Conservation (phyloP, 1,139 yeast species). For the Protomyces pachydermus region DNA sequence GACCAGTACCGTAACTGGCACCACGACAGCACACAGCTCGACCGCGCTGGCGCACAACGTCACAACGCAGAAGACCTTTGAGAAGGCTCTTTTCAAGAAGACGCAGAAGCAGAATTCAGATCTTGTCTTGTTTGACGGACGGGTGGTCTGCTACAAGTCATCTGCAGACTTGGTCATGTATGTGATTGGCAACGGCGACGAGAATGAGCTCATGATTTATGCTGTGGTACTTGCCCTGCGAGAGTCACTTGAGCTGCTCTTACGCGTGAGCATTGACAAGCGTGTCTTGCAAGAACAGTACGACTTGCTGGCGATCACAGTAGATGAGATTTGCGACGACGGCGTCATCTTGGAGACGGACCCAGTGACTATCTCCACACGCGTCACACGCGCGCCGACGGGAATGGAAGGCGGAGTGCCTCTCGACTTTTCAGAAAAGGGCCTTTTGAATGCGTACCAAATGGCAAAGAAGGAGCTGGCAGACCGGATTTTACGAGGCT, state of each 20-base stretch:
- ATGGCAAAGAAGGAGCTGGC: constrained; percentile 83
- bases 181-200: constrained; percentile 66
- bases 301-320: constrained; percentile 77
- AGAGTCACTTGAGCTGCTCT: constrained; percentile 73
- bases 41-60: constrained; percentile 31
- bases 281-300: constrained; percentile 72
- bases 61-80: constrained; percentile 67
- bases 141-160: constrained; percentile 77
- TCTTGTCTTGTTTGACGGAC: constrained; percentile 70
- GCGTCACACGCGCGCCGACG: constrained; percentile 81
- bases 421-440: constrained; percentile 81
- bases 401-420: constrained; percentile 58
- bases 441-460: constrained; percentile 79
- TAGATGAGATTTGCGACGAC: constrained; percentile 89
- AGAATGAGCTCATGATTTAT: constrained; percentile 78
- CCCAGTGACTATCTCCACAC: constrained; percentile 74
- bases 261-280: constrained; percentile 58
- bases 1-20: background rate
- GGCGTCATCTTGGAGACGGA: constrained; percentile 79
- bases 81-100: constrained; percentile 63
- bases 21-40: constrained; percentile 35
- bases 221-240: constrained; percentile 71
- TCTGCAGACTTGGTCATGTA: constrained; percentile 66
- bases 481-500: constrained; percentile 54
- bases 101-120: constrained; percentile 78